These are phyloP conservation scores for Puccinia triticina DNA, from an alignment of 1,284 basidiomycete genomes.

Conservation along the genomic window DNA sequence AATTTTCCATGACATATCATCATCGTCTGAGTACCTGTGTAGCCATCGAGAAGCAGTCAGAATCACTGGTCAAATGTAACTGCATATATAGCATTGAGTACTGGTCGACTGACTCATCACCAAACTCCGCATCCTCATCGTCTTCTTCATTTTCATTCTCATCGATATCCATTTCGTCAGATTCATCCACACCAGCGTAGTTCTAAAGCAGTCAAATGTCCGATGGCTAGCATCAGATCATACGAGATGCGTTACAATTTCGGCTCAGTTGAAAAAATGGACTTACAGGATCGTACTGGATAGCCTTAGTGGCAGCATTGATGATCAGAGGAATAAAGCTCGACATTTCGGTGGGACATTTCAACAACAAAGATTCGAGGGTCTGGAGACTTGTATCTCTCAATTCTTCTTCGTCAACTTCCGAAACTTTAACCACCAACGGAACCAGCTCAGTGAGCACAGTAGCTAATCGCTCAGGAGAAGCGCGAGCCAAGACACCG, in stretches of 20 bases:
- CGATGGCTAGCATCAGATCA: background rate
- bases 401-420: slow-evolving; percentile 76
- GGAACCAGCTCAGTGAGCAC: slow-evolving; percentile 67
- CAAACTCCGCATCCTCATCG: slow-evolving; percentile 75
- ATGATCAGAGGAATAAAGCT: slow-evolving; percentile 73
- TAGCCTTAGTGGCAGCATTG: slow-evolving; percentile 71
- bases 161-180: slow-evolving; percentile 79
- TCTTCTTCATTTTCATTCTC: slow-evolving; percentile 65
- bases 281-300: slow-evolving; percentile 91
- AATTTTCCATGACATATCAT: slow-evolving; percentile 98
- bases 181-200: slow-evolving; percentile 74
- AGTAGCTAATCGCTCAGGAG: slow-evolving; percentile 62
- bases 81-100: slow-evolving; percentile 24
- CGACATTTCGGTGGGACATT: slow-evolving; percentile 79
- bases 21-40: slow-evolving; percentile 88
- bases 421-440: slow-evolving; percentile 69
- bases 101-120: slow-evolving; percentile 68
- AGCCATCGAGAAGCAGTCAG: slow-evolving; percentile 18
- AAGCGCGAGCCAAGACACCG: slow-evolving; percentile 40
- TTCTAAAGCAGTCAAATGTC: slow-evolving; percentile 66
- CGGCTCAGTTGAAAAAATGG: background rate
- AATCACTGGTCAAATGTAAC: background rate
- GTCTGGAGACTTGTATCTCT: slow-evolving; percentile 77
- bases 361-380: slow-evolving; percentile 78
- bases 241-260: background rate